These are phyloP conservation scores for Bonnemaisonia californica DNA, from an alignment of 31 red algal genomes.

Conservation along the genomic window DNA sequence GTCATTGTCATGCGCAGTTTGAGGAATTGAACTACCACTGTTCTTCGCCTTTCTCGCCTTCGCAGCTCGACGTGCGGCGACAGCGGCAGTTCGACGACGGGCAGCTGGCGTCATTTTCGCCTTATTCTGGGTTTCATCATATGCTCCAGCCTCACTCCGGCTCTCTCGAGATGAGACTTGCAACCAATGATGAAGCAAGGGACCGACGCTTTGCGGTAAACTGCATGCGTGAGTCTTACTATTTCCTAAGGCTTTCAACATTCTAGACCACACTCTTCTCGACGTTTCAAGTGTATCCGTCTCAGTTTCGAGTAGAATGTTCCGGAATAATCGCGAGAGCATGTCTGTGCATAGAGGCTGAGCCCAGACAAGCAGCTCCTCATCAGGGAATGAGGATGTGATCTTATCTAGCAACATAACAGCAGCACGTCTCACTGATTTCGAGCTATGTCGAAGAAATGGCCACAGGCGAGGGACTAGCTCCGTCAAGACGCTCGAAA, in stretches of 20 bases:
- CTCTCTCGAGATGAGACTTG: constrained; percentile 59
- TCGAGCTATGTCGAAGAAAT: constrained; percentile 72
- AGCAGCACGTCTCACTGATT: constrained; percentile 65
- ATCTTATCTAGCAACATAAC: constrained; percentile 64
- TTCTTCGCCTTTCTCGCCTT: constrained; percentile 50
- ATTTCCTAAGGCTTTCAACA: constrained; percentile 24
- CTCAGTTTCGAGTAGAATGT: constrained; percentile 70
- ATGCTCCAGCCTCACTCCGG: constrained; percentile 51
- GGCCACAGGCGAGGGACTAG: constrained; percentile 76
- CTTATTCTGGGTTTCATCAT: constrained; percentile 41
- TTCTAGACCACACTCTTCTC: constrained; percentile 49
- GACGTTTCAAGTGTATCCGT: constrained; percentile 41
- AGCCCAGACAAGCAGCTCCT: constrained; percentile 54
- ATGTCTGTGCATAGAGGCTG: constrained; percentile 41
- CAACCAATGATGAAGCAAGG: constrained; percentile 60
- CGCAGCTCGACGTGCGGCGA: constrained; percentile 60
- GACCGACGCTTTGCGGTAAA: constrained; percentile 23
- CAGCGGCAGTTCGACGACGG: constrained; percentile 45
- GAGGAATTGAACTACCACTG: constrained; percentile 41
- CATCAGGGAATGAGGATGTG: constrained; percentile 22
- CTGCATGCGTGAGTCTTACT: background rate
- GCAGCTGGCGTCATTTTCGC: constrained; percentile 39
- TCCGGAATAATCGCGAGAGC: constrained; percentile 55
- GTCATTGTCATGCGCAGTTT: constrained; percentile 52
- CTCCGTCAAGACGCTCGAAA: constrained; percentile 25